Evolutionary conservation across 2,329 filamentous ascomycete species (phyloP), one percentile per base, ranked within the genome.

Genomic region (Clonostachys solani): DNA sequence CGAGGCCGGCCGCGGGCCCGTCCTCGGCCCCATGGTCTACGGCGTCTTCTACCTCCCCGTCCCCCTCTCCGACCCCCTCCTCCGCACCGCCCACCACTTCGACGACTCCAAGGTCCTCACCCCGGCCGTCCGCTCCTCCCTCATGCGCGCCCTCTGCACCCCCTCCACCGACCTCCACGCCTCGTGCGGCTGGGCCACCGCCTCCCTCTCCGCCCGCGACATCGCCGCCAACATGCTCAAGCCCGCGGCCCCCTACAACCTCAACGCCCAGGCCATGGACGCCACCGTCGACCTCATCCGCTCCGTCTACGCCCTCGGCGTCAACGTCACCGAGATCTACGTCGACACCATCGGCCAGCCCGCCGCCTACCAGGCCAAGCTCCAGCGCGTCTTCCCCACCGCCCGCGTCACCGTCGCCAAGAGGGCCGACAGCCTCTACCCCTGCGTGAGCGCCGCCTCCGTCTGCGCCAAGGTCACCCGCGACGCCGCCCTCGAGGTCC

Each of bases 381-480:
- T 99, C 46, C 87, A 92, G 69, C 77, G 83, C 50, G 76, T 95
- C 45, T 97, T 97, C 64, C 92, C 94, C 2, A 85, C 83, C 0
- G 69, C 83, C 38, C 80, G 77, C 51, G 81, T 92, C 57, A 90
- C 84, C 2, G 88, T 92, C 35, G 86, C 87, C 29, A 92, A 92
- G 63, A 97, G 97, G 73, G 92, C 94, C 4, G 92, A 99, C 64
- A 90, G 87, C 50, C 64, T 97, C 43, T 97, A 92, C 65, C 91
- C 94, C 2, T 92, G 87, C 62, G 94, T 97, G 46, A 95, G 89
- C 57, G 94, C 92, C 33, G 92, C 94, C 7, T 94, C 88, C 52
- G 91, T 99, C 4, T 95, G 89, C 65, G 94, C 94, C 46, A 99
- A 99, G 67, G 94, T 99, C 33, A 97, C 94, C 12, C 78, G 94